Evolutionary conservation across 495 filamentous ascomycete species (phyloP), one percentile per base, ranked within the genome.

Genomic region (Immersiella caudata): DNA sequence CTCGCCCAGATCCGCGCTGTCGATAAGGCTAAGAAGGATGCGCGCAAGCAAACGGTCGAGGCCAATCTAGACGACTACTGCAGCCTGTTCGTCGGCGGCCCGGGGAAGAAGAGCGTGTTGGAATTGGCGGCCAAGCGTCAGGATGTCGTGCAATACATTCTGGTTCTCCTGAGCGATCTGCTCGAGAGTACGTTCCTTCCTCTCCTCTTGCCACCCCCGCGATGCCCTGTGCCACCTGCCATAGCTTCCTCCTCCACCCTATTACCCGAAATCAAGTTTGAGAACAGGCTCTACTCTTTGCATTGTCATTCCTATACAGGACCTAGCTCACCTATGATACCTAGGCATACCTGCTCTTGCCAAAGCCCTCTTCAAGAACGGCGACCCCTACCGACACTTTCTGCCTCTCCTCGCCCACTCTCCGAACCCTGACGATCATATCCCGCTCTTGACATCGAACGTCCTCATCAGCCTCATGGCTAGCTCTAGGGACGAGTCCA

Each of bases 1-100:
- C 85, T 97, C 72, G 93, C 91, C 82, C 94, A 92, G 84, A 98
- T 99, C 82, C 94, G 95, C 79, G 92, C 95, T 59, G 92, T 97
- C 71, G 96, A 98, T 78, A 99, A 97, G 81, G 93, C 95, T 69
- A 90, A 93, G 71, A 93, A 91, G 74, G 92, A 95, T 76, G 76
- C 75, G 68, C 88, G 94, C 74, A 88, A 87, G 73, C 86, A 93
- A 71, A 90, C 88, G 33, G 87, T 98, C 67, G 92, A 96, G 75
- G 79, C 79, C 25, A 92, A 97, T 77, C 79, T 93, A 8, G 81
- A 88, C 58, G 91, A 87, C 36, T 99, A 97, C 80, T 84, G 86
- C 60, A 81, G 82, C 52, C 84, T 98, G 68, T 87, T 99, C 69
- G 82, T 97, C 8, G 95, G 95, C 52, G 79, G 74, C 46, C 82